Evolutionary conservation across 441 rosid species (phyloP).

Genomic region (Populus hybrid): DNA sequence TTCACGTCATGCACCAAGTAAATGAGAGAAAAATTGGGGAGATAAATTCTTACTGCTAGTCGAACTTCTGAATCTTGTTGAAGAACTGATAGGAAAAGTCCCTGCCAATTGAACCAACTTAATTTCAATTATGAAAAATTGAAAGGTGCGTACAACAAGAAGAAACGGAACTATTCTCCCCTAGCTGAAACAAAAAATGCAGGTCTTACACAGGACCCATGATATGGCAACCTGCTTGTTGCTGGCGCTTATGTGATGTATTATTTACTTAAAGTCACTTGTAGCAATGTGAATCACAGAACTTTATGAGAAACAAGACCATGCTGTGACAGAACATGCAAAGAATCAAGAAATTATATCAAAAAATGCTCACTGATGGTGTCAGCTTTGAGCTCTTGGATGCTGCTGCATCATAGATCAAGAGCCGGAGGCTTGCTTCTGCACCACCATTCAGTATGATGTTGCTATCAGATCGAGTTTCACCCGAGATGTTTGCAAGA

Average conservation of each 20-base stretch:
- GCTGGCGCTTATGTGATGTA: neutral
- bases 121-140: constrained; percentile 4
- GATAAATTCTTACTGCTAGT: constrained; percentile 53
- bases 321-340: neutral
- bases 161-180: neutral
- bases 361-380: constrained; percentile 56
- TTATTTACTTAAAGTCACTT: neutral
- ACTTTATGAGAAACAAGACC: neutral
- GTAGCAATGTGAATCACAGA: neutral
- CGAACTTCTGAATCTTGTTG: constrained; percentile 78
- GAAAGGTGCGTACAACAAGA: neutral
- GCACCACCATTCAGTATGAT: constrained; percentile 48
- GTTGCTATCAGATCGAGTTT: constrained; percentile 48
- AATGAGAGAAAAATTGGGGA: constrained; percentile 1
- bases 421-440: constrained; percentile 65
- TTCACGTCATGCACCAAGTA: neutral
- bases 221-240: neutral
- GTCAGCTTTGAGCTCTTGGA: constrained; percentile 71
- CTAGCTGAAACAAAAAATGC: neutral
- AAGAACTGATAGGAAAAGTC: constrained; percentile 64
- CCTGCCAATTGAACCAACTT: constrained; percentile 46
- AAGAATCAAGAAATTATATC: constrained; percentile 5
- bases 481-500: constrained; percentile 73
- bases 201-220: neutral
- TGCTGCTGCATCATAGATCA: constrained; percentile 78